These are phyloP conservation scores for Allium fistulosum DNA, from an alignment of 106 monocot species.

Conservation along the genomic window DNA sequence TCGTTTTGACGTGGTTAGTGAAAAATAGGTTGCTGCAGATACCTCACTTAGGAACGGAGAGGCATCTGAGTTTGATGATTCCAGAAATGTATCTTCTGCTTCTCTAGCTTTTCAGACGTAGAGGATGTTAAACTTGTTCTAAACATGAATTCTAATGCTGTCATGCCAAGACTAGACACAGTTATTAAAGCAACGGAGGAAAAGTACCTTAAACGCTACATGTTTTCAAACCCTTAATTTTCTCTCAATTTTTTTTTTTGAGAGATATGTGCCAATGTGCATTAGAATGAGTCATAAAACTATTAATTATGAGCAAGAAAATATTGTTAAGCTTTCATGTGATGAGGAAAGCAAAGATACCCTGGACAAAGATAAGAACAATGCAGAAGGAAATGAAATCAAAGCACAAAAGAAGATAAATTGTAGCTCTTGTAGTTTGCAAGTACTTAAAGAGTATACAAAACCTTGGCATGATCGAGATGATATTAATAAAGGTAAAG, in stretches of 20 bases:
- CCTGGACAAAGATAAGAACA: neutral
- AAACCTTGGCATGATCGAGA: slow-evolving; percentile 48
- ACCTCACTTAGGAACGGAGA: neutral
- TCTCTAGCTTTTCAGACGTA: slow-evolving; percentile 29
- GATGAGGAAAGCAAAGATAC: neutral
- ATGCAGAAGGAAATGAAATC: neutral
- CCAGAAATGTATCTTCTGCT: slow-evolving; percentile 9
- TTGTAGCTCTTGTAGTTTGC: slow-evolving; percentile 10
- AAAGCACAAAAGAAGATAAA: neutral
- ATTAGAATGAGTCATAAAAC: slow-evolving; percentile 26
- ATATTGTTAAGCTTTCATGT: neutral
- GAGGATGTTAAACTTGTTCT: slow-evolving; percentile 46
- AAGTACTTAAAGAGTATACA: slow-evolving; percentile 9
- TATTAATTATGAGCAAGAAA: slow-evolving; percentile 7
- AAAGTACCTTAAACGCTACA: slow-evolving; percentile 34
- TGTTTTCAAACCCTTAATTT: slow-evolving; percentile 30
- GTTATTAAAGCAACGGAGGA: slow-evolving; percentile 34
- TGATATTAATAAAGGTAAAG: slow-evolving; percentile 79
- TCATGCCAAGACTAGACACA: slow-evolving; percentile 20
- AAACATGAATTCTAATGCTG: slow-evolving; percentile 16
- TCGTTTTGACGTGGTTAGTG: too few relatives aligned
- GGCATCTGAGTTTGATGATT: slow-evolving; percentile 5
- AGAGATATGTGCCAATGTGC: slow-evolving; percentile 35
- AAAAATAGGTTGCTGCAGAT: too few relatives aligned
- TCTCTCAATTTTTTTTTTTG: slow-evolving; percentile 42